Conservation (phyloP, 2,329 filamentous ascomycete species). For the Hypoxylon sp. region DNA sequence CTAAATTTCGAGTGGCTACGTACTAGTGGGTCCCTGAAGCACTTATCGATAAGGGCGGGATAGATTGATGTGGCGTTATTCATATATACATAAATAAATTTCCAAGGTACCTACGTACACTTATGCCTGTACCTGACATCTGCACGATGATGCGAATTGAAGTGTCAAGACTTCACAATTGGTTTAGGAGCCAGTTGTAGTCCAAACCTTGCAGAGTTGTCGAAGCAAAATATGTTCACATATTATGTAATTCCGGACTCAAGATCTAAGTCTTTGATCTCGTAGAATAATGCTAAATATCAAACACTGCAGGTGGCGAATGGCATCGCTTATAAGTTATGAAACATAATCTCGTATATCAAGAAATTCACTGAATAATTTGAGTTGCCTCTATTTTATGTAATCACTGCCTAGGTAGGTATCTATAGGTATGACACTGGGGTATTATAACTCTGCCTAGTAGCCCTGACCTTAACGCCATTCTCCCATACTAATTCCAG, state of each 20-base stretch:
- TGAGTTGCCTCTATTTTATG: slow-evolving; percentile 6
- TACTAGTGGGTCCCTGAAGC: slow-evolving; percentile 28
- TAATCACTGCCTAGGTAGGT: not conserved
- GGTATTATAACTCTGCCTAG: slow-evolving; percentile 26
- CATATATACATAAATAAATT: slow-evolving; percentile 7
- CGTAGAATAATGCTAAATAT: not conserved
- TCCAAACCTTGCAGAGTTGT: no score
- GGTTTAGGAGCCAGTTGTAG: not conserved
- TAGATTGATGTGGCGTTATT: slow-evolving; percentile 17
- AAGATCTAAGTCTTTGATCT: not conserved
- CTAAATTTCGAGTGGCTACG: slow-evolving; percentile 46
- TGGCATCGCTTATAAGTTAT: not conserved
- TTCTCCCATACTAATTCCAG: slow-evolving; percentile 9
- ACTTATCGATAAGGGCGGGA: slow-evolving; percentile 48
- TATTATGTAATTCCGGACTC: not conserved
- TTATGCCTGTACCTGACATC: slow-evolving; percentile 15
- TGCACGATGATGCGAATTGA: not conserved
- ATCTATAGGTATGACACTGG: slow-evolving; percentile 1
- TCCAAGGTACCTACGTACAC: no score
- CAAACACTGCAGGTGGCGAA: not conserved
- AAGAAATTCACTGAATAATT: not conserved
- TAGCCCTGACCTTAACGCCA: slow-evolving; percentile 30
- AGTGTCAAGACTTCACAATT: not conserved
- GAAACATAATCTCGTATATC: not conserved
- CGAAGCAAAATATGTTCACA: not conserved